A percentile compares a stretch with the other conserved stretches of the same genome.
These are phyloP conservation scores for Avena atlantica DNA, from an alignment of 176 grass and related monocot species.

Conservation along the genomic window DNA sequence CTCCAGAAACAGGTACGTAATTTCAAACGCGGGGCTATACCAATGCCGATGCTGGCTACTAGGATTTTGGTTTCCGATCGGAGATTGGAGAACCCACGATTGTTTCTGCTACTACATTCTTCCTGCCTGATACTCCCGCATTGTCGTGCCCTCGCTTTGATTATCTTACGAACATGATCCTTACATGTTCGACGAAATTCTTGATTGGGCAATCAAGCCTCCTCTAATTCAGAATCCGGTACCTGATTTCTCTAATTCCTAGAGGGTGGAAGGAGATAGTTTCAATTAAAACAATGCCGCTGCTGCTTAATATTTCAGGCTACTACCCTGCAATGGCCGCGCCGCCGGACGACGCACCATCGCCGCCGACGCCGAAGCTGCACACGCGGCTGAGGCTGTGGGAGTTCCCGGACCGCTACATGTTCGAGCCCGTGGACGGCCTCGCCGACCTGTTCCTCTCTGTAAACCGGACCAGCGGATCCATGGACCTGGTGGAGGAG, in stretches of 20 bases:
- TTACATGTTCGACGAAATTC: neutral
- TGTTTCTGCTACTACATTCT: no score
- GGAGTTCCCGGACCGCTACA: constrained; percentile 69
- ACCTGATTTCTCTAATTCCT: neutral
- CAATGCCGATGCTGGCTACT: no score
- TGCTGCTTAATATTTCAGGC: constrained; percentile 4
- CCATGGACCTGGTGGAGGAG: constrained; percentile 55
- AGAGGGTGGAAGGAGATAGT: no score
- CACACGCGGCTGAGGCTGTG: constrained; percentile 68
- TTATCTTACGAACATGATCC: neutral
- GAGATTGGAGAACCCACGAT: no score
- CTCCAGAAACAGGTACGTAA: no score
- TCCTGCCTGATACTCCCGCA: no score
- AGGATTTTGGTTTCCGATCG: no score
- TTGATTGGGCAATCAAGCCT: neutral
- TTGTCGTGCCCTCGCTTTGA: no score
- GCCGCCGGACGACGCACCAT: neutral
- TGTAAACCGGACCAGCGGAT: constrained; percentile 65
- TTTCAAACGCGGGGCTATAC: no score
- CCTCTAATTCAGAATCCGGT: no score
- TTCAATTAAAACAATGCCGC: no score
- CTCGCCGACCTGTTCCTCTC: constrained; percentile 58
- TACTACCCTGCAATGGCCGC: constrained; percentile 33
- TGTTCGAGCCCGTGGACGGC: constrained; percentile 76
- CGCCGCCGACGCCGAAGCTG: constrained; percentile 48